Base-by-base conservation (phyloP, 345 rosid species). In the Murraya paniculata region DNA sequence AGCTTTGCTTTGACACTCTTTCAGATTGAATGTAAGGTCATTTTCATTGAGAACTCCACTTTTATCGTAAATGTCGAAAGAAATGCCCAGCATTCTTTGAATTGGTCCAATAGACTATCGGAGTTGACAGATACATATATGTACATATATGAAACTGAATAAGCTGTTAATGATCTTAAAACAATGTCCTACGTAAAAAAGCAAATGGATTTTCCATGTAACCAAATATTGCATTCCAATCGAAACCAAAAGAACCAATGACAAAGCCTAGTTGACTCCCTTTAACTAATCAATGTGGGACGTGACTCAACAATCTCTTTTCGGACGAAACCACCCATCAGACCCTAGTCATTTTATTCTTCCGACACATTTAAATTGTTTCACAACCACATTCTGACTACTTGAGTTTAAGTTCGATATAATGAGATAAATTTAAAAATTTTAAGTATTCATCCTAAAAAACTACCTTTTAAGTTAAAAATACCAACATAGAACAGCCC, bases 91-190 rank as follows among this genome's bases (percentile, higher is more conserved):
- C 85, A 2, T 73, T 61, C 14, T 24, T 50, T 11, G 65, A 22
- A 31, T 84, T 73, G 7, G 69, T 59, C 81, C 81, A 84, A 58
- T 84, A 82, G 1, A 72, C 66, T 21, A 57, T 71, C 5, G 85
- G 85, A 33, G 3, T 62, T 28, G 82, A 82, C 36, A 77, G 21
- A 4, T 79, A 1, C 36, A 82, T n/a, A n/a, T n/a, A n/a, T n/a
- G n/a, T n/a, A n/a, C n/a, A n/a, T n/a, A 13, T 79, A 76, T 25
- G 53, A 75, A 84, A 7, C 85, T 85, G 10, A 38, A 62, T 33
- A 71, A 10, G 7, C 27, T 59, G 33, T 79, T 84, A 9, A 57
- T 62, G 11, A 81, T 79, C 18, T 83, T 64, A 31, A 41, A 64
- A 9, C 31, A 14, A 1, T 79, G 82, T n/a, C n/a, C n/a, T n/a